These are phyloP conservation scores for Gloeostereum incarnatum DNA, from an alignment of 768 basidiomycete species.

Conservation along the genomic window DNA sequence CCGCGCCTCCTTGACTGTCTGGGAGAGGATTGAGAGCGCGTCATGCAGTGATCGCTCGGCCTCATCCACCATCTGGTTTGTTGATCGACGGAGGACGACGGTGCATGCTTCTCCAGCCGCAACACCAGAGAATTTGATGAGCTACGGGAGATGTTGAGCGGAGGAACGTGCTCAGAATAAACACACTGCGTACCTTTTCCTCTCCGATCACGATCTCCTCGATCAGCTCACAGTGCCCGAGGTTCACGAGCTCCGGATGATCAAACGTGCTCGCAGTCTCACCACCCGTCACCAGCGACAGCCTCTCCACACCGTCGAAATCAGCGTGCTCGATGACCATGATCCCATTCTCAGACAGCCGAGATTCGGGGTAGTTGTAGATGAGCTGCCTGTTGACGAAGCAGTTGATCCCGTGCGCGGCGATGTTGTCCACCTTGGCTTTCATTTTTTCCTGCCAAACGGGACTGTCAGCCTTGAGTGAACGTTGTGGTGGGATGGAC, in stretches of 20 bases:
- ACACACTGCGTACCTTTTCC: conserved; percentile 64
- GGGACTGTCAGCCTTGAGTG: not conserved
- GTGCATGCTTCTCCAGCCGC: conserved; percentile 98
- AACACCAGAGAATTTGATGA: conserved; percentile 99
- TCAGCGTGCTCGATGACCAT: conserved; percentile 97
- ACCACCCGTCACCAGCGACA: conserved; percentile 94
- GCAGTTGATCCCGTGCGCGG: conserved; percentile 89
- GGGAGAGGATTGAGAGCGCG: conserved; percentile 93
- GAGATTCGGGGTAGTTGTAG: conserved; percentile 98
- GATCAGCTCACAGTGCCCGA: conserved; percentile 89
- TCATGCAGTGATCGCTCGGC: conserved; percentile 97
- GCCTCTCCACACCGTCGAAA: conserved; percentile 95
- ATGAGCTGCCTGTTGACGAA: conserved; percentile 98
- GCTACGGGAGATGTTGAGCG: too few relatives aligned
- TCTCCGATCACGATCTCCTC: conserved; percentile 99
- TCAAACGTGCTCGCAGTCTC: conserved; percentile 97
- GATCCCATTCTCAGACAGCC: conserved; percentile 92
- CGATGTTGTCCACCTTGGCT: conserved; percentile 91
- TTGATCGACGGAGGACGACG: conserved; percentile 94
- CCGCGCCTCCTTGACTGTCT: conserved; percentile 96
- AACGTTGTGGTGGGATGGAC: not conserved
- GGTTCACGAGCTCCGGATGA: conserved; percentile 82
- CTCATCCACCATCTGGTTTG: conserved; percentile 98
- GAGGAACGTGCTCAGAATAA: not conserved
- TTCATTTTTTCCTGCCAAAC: conserved; percentile 99